Conservation (phyloP, 2,329 filamentous ascomycete genomes). For the Clarireedia monteithiana region DNA sequence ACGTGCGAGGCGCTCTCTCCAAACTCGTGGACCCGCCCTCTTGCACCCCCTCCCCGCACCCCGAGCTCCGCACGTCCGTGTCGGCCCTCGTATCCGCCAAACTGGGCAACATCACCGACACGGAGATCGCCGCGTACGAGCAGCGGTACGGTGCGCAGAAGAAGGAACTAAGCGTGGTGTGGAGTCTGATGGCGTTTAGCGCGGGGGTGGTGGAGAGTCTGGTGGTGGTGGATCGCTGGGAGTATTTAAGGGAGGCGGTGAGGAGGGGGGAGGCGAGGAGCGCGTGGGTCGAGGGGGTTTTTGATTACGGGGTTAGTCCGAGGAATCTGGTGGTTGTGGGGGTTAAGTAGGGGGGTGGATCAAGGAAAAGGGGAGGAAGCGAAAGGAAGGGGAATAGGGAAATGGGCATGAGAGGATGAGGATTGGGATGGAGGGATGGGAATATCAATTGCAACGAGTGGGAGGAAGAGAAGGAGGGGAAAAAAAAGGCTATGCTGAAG, state of each 20-base stretch:
- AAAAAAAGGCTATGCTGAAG: too few species aligned
- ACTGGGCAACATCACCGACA: conserved; percentile 63
- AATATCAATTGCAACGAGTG: too few species aligned
- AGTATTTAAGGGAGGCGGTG: conserved; percentile 73
- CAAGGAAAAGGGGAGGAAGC: background rate
- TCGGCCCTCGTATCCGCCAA: conserved; percentile 55
- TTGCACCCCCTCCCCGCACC: background rate
- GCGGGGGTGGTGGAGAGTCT: conserved; percentile 82
- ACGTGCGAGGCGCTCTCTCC: conserved; percentile 70
- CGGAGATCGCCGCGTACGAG: conserved; percentile 68
- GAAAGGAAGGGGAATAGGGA: too few species aligned
- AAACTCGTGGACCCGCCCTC: conserved; percentile 49
- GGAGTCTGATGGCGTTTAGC: conserved; percentile 95
- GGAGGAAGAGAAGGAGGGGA: too few species aligned
- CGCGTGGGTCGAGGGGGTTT: conserved; percentile 89
- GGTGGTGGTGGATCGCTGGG: conserved; percentile 85
- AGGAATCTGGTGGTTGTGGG: conserved; percentile 91
- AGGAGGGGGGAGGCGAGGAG: conserved; percentile 60
- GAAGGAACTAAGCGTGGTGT: conserved; percentile 78
- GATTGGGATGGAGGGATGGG: too few species aligned
- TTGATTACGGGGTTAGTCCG: conserved; percentile 80
- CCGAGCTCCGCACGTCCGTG: conserved; percentile 32
- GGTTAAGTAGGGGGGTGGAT: conserved; percentile 47
- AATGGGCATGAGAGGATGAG: too few species aligned
- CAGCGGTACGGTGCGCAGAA: conserved; percentile 54